These are phyloP conservation scores for Chaetomiaceae sp. DNA, from an alignment of 2,329 filamentous ascomycete genomes.

Conservation along the genomic window DNA sequence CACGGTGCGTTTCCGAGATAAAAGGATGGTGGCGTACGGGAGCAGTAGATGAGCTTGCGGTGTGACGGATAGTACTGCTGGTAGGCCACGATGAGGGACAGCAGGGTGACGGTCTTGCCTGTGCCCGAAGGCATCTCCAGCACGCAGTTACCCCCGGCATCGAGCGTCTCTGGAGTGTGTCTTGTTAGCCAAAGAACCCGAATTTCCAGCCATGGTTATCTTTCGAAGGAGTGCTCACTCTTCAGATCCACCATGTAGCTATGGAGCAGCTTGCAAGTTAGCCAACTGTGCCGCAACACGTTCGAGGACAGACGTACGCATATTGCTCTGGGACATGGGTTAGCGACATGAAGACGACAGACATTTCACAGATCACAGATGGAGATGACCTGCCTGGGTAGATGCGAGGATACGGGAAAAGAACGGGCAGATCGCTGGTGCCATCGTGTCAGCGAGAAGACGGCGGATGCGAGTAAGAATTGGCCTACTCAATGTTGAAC, in stretches of 20 bases:
- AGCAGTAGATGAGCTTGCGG: slow-evolving; percentile 97
- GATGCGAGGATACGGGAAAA: slow-evolving; percentile 57
- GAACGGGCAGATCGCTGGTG: slow-evolving; percentile 49
- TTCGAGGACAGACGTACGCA: slow-evolving; percentile 22
- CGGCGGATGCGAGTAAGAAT: not conserved
- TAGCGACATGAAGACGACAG: slow-evolving; percentile 8
- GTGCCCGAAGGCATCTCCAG: slow-evolving; percentile 99
- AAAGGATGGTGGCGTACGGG: slow-evolving; percentile 50
- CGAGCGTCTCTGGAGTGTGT: slow-evolving; percentile 61
- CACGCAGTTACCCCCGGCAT: slow-evolving; percentile 91
- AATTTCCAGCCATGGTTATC: not conserved
- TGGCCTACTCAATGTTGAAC: slow-evolving; percentile 48
- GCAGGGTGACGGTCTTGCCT: slow-evolving; percentile 90
- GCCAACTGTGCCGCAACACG: not conserved
- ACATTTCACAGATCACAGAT: too few relatives aligned
- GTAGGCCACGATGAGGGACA: slow-evolving; percentile 94
- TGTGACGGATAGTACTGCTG: slow-evolving; percentile 91
- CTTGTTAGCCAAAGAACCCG: not conserved
- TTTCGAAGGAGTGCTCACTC: slow-evolving; percentile 35
- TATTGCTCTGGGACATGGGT: slow-evolving; percentile 27
- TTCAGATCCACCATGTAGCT: slow-evolving; percentile 57
- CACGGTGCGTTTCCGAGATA: not conserved
- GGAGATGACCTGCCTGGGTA: slow-evolving; percentile 45
- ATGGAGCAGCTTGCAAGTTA: slow-evolving; percentile 10
- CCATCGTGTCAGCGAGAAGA: slow-evolving; percentile 1